Evolutionary conservation across 2,329 filamentous ascomycete genomes (phyloP), one percentile per base, ranked within the genome.

Genomic region (Botrytis hyacinthi): DNA sequence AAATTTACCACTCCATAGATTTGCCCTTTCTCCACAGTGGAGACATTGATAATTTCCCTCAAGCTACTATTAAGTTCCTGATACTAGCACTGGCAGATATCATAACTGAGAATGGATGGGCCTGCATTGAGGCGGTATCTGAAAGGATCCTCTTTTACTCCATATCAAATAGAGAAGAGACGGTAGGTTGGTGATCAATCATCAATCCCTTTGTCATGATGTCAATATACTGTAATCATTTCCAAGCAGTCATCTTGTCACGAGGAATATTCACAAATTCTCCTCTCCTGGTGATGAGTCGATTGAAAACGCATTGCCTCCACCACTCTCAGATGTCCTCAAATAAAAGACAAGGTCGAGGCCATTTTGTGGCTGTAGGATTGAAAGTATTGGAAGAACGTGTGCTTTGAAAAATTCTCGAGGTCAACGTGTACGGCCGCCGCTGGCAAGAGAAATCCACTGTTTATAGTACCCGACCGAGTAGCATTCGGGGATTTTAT

Each of bases 341-440:
- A 37, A 68, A 57, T 68, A 22, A 42, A 42, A 68, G 35, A 16
- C 35, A 54, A 57, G 46, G 66, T 32, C 66, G 26, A 42, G 66
- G 32, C 66, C 35, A 26, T 42, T 26, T 42, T 32, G 66, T 42
- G 66, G 66, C 66, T 57, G 35, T 57, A 57, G 35, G 42, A 22
- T 42, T 29, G 18, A 42, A 68, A 68, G 35, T 40, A 68, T 42
- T 68, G 66, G 66, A 42, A 57, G 66, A 57, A 57, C 35, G 66
- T 42, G 35, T 68, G 66, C 35, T 42, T 42, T 57, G 18, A 57
- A 68, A 68, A 42, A 26, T 32, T 26, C 48, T 69, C 10, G 48
- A 69, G 66, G 66, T 69, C 66, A 57, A 69, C 66, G 66, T 69
- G 66, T 57, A 69, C 66, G 66, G 66, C 37, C 66, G 66, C 37